phyloP scores from a whole-genome alignment of 2,329 filamentous ascomycete species.

The Aspergillus texensis region DNA sequence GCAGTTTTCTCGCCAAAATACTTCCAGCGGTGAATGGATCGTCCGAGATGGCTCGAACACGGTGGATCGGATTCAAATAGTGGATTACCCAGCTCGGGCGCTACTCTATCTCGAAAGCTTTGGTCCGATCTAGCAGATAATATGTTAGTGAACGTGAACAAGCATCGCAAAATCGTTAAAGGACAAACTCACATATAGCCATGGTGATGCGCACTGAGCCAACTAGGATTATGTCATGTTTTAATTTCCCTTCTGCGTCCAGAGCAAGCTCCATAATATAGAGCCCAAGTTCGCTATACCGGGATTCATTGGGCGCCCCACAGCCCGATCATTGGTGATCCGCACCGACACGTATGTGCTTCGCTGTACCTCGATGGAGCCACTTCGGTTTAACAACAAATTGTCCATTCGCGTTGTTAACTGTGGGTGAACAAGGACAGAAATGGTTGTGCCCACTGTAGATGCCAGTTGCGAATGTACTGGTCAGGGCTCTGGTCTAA shows the following conservation, averaged over 20 bases:
- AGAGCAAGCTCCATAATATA: not conserved
- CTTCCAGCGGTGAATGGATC: not conserved
- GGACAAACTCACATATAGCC: not conserved
- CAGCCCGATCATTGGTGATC: conserved; percentile 1
- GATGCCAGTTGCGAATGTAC: not conserved
- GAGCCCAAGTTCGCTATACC: not conserved
- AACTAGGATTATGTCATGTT: conserved; percentile 1
- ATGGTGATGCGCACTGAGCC: not conserved
- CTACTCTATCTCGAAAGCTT: not conserved
- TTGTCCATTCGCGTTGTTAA: not conserved
- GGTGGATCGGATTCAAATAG: not conserved
- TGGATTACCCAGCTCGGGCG: not conserved
- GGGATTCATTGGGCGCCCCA: conserved; percentile 1
- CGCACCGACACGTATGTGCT: conserved; percentile 3
- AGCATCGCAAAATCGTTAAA: not conserved
- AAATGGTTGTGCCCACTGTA: not conserved
- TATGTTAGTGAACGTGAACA: not conserved
- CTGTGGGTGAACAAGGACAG: not conserved
- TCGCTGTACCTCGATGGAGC: conserved; percentile 2
- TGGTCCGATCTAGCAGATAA: not conserved
- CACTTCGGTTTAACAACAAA: not conserved
- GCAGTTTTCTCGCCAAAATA: not conserved
- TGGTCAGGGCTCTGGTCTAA: not conserved
- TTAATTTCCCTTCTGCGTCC: not conserved
- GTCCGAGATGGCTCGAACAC: not conserved